These are phyloP conservation scores for Actinomortierella wolfii DNA, from an alignment of 371 early-diverging fungal species.

Conservation along the genomic window DNA sequence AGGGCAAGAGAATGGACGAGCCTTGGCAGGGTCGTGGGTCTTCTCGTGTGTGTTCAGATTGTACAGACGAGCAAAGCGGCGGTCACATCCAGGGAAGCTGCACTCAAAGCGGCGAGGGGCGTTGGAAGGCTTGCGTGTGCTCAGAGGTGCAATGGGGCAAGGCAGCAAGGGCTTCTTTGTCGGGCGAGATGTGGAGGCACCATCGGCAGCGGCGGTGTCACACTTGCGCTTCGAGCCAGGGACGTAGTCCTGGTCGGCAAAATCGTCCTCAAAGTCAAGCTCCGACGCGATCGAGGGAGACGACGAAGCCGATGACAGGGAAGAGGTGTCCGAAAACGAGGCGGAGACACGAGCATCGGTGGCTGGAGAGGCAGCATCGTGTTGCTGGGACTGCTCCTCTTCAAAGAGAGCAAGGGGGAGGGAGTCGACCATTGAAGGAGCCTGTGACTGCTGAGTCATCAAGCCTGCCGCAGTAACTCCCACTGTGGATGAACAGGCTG, in stretches of 20 bases:
- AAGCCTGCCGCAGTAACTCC: too few relatives aligned
- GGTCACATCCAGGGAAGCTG: slow-evolving; percentile 53
- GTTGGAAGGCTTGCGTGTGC: slow-evolving; percentile 12
- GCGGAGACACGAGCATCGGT: slow-evolving; percentile 5
- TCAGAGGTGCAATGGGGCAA: neutral
- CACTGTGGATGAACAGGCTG: too few relatives aligned
- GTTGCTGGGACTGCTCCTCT: too few relatives aligned
- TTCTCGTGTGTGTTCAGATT: slow-evolving; percentile 76
- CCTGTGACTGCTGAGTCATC: too few relatives aligned
- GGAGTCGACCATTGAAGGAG: too few relatives aligned
- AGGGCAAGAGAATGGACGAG: slow-evolving; percentile 62
- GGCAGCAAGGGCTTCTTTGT: slow-evolving; percentile 12
- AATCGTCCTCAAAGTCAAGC: slow-evolving; percentile 19
- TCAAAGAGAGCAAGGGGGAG: too few relatives aligned
- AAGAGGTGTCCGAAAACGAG: slow-evolving; percentile 8
- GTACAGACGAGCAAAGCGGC: slow-evolving; percentile 69
- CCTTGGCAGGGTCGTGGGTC: slow-evolving; percentile 70
- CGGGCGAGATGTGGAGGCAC: neutral
- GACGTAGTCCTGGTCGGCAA: slow-evolving; percentile 20
- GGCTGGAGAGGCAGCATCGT: neutral
- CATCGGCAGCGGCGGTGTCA: neutral
- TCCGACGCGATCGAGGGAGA: slow-evolving; percentile 10
- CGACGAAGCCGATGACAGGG: slow-evolving; percentile 22
- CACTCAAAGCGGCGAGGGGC: slow-evolving; percentile 51
- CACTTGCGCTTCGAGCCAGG: slow-evolving; percentile 41